Percentiles rank a stretch among this genome's conserved stretches.
These are phyloP conservation scores for Aspergillus mulundensis DNA, from an alignment of 495 filamentous ascomycete genomes.

Conservation along the genomic window DNA sequence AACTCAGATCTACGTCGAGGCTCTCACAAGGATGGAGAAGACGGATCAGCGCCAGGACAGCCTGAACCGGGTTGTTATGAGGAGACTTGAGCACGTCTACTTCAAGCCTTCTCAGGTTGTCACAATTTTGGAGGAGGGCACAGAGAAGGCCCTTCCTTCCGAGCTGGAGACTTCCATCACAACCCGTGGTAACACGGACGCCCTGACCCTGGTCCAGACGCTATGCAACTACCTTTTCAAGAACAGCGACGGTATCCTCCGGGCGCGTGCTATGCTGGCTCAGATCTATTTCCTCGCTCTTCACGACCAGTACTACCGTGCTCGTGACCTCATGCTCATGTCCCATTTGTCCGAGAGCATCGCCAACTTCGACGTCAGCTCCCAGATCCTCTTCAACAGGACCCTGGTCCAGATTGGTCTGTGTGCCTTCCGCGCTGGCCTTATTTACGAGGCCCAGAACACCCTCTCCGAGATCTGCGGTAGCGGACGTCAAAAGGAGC, in stretches of 20 bases:
- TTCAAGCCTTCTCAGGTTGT: slow-evolving; percentile 98
- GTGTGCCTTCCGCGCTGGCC: slow-evolving; percentile 93
- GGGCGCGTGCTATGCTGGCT: slow-evolving; percentile 94
- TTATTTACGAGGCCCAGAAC: slow-evolving; percentile 95
- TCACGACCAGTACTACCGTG: slow-evolving; percentile 94
- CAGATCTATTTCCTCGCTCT: slow-evolving; percentile 97
- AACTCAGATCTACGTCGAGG: slow-evolving; percentile 81
- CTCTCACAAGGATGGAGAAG: slow-evolving; percentile 62
- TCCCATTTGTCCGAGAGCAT: slow-evolving; percentile 98
- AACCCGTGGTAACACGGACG: slow-evolving; percentile 62
- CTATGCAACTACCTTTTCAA: slow-evolving; percentile 93
- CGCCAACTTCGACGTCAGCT: slow-evolving; percentile 88
- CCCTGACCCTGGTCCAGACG: slow-evolving; percentile 70
- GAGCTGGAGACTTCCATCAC: slow-evolving; percentile 75
- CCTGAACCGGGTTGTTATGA: slow-evolving; percentile 86
- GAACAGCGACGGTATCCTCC: slow-evolving; percentile 90
- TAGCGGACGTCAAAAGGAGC: slow-evolving; percentile 93
- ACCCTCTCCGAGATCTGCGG: slow-evolving; percentile 97
- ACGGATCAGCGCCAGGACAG: slow-evolving; percentile 74
- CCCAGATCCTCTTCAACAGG: slow-evolving; percentile 98
- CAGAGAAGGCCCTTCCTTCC: slow-evolving; percentile 77
- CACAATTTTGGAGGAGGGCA: slow-evolving; percentile 83
- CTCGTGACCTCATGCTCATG: slow-evolving; percentile 98
- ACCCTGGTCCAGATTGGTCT: slow-evolving; percentile 97
- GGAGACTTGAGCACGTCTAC: slow-evolving; percentile 93